Base-by-base conservation (phyloP, 2,329 filamentous ascomycete species). In the Chaetomiaceae sp. region DNA sequence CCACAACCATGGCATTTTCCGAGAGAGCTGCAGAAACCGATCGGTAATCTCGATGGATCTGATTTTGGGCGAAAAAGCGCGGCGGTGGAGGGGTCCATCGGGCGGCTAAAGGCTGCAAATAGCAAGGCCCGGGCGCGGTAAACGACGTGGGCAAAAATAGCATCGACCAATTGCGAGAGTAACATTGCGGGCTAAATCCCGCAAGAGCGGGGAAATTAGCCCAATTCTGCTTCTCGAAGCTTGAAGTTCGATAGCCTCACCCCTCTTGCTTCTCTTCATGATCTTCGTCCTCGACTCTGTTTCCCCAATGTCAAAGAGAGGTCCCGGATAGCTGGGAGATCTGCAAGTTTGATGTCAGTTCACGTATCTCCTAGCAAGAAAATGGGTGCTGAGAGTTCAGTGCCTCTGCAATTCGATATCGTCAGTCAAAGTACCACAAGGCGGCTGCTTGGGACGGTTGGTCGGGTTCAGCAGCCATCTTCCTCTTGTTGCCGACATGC, bases 141-240 rank as follows among this genome's bases (percentile, higher is more conserved):
- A 50, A 33, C 19, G 44, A 46, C 46, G 46, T 48, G 57, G 57
- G 55, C 53, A 59, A 59, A 59, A 59, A 59, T 59, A 59, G 50
- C 34, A 31, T 14, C 11, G 7, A 12, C 53, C 49, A 57, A 59
- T 52, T 22, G 25, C 1, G 6, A 6, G 9, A 9, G 5, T 23
- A 9, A 44, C 4, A 20, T 36, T 15, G 42, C 27, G 57, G 57
- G 53, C 23, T 57, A 59, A 59, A 51, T 55, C 43, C 31, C 33
- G 14, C 4, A 11, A 12, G 37, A 27, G 43, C n/a, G 49, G 43
- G 36, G n/a, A 53, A 57, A 55, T 59, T 59, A 57, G 44, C 57
- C 52, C 57, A 56, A 34, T 47, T 43, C 6, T 8, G 23, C 27
- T 42, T 17, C 19, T 47, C 39, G 11, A 53, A 23, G 12, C 27